Base-by-base conservation (phyloP, 116 monocot species). In the Trichopus zeylanicus region DNA sequence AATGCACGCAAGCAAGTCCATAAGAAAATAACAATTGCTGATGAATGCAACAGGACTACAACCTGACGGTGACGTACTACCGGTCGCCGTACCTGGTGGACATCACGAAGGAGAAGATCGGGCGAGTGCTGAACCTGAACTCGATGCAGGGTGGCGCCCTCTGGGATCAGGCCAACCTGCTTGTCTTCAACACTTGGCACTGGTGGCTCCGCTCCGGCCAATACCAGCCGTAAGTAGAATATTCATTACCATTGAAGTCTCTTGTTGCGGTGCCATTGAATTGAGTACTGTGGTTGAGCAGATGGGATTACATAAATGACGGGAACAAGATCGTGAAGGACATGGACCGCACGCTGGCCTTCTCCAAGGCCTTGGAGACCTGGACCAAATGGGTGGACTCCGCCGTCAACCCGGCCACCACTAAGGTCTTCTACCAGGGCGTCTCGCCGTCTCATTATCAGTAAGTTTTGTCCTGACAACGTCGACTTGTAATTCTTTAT, bases 321-420 rank as follows among this genome's bases (percentile, higher is more conserved):
- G 75, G 72, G 26, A 46, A 42, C 29, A 38, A 11, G 19, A 62
- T 67, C 53, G 2, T 51, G 39, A 78, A 63, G 60, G 81, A 81
- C 65, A 81, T 78, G 78, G 69, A 86, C 35, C 28, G 86, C 2
- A 68, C 62, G 12, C 10, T 34, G 8, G 81, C 81, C 1, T 75
- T 78, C 63, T 24, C 61, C 15, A 77, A 74, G 42, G 86, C 65
- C 35, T 29, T 86, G 51, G 16, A 35, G 16, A 78, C 81, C n/a
- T 86, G 86, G 86, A 68, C 69, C n/a, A 78, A 60, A 26, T 86
- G 86, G 86, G 78, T 81, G 13, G 66, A 81, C 48, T 9, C 59
- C n/a, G 63, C 57, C 53, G 26, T 86, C 25, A 28, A 74, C 57
- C 81, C 78, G 20, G 29, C 57, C 27, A 67, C 31, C 4, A 78